These are phyloP conservation scores for Corymbia citriodora DNA, from an alignment of 441 rosid genomes.

Conservation along the genomic window DNA sequence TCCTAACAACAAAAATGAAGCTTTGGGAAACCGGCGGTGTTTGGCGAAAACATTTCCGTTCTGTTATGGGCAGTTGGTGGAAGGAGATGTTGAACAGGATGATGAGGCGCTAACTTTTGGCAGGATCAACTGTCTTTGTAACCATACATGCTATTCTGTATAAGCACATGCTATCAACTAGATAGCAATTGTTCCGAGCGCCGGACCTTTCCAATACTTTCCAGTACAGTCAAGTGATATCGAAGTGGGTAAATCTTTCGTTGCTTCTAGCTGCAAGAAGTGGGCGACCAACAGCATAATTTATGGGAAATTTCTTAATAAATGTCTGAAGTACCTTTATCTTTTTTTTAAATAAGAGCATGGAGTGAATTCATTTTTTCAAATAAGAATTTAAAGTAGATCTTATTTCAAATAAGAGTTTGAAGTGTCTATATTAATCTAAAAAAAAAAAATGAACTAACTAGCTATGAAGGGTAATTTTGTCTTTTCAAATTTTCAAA, in stretches of 20 bases:
- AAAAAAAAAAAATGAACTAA: no score
- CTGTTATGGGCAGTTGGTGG: background rate
- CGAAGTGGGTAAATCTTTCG: background rate
- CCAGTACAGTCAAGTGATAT: background rate
- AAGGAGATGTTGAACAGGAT: background rate
- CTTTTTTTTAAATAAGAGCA: no score
- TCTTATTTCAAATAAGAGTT: no score
- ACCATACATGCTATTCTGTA: background rate
- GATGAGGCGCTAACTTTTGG: background rate
- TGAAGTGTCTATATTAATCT: no score
- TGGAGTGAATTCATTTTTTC: no score
- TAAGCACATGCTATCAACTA: background rate
- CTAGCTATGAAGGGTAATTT: no score
- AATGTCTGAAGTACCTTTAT: no score
- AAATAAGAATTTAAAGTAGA: no score
- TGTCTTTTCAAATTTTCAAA: no score
- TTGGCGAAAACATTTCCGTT: background rate
- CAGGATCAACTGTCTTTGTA: background rate
- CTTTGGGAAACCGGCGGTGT: background rate
- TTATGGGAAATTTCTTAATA: background rate
- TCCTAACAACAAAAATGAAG: background rate
- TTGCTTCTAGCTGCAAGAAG: background rate
- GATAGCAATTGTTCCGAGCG: background rate
- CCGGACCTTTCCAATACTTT: background rate
- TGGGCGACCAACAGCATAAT: background rate